These are phyloP conservation scores for Termitomyces sp. DNA, from an alignment of 768 basidiomycete genomes.

Conservation along the genomic window DNA sequence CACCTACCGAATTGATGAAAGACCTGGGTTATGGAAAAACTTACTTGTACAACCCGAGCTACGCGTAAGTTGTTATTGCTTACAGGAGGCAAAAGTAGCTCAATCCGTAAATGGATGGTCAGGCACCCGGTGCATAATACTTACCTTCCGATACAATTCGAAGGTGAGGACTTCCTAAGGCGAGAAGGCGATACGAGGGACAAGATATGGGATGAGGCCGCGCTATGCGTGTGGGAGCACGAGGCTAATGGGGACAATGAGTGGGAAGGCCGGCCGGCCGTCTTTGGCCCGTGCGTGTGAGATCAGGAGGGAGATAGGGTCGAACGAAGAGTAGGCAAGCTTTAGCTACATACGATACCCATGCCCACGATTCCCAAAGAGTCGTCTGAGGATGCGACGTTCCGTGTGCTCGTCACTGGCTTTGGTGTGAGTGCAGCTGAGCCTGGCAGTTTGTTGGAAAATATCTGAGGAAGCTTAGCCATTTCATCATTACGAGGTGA, in stretches of 20 bases:
- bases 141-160: constrained; percentile 49
- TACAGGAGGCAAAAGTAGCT: not conserved
- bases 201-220: constrained; percentile 59
- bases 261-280: constrained; percentile 37
- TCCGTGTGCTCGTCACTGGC: constrained; percentile 44
- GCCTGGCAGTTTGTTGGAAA: constrained; percentile 1
- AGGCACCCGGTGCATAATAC: constrained; percentile 65
- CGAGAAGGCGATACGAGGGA: constrained; percentile 33
- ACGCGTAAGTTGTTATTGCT: constrained; percentile 28
- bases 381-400: constrained; percentile 25
- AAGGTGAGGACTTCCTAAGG: constrained; percentile 37
- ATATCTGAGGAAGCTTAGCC: constrained; percentile 33
- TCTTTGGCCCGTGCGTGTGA: constrained; percentile 18
- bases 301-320: constrained; percentile 1
- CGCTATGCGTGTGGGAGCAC: constrained; percentile 50
- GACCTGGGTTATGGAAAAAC: constrained; percentile 60
- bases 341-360: constrained; percentile 2
- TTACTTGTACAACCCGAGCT: constrained; percentile 61
- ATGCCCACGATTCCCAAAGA: constrained; percentile 27
- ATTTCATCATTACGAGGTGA: constrained; percentile 47
- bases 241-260: constrained; percentile 38
- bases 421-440: constrained; percentile 40
- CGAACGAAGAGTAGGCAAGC: not conserved
- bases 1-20: constrained; percentile 68
- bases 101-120: not conserved